Evolutionary conservation across 2,329 filamentous ascomycete genomes (phyloP), one percentile per base, ranked within the genome.

Genomic region (Nemania bipapillata): DNA sequence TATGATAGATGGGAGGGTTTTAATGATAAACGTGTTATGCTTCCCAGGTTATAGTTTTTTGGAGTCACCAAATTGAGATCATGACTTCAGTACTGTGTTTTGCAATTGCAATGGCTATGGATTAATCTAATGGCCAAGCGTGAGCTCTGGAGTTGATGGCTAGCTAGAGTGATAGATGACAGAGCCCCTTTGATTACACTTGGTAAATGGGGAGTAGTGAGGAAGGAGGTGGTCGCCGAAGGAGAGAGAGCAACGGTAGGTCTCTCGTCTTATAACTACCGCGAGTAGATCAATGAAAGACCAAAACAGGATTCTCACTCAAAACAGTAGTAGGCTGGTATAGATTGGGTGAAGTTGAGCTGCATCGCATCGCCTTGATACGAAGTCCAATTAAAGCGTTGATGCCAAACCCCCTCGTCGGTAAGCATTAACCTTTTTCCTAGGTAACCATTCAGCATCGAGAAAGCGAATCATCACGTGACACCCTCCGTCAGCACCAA

Each of bases 371-470:
- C 6, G 2, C n/a, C 37, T 5, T 50, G 5, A 45, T 22, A 55
- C 22, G 65, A 55, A 55, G 58, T 64, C 60, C 55, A 55, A 54
- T 64, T 67, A 67, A 54, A 54, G 53, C 35, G 5, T 12, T 40
- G 4, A 37, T 30, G 40, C 35, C 30, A 26, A 45, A 65, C 49
- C 57, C 58, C 58, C 58, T 57, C 65, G 9, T 22, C 53, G 59
- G 54, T 12, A 47, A 2, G 65, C 20, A 63, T 67, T 7, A 67
- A 63, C 60, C 11, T 47, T 67, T 60, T 67, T 50, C 54, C 59
- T 20, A n/a, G n/a, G n/a, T n/a, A n/a, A n/a, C 54, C 65, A 49
- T 7, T 66, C 53, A 55, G 4, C 24, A 28, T 8, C 50, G 6
- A 20, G n/a, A 22, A n/a, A 42, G n/a, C n/a, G 42, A 22, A 12